Evolutionary conservation across 306 rosid genomes (phyloP).

Genomic region (Morella rubra): DNA sequence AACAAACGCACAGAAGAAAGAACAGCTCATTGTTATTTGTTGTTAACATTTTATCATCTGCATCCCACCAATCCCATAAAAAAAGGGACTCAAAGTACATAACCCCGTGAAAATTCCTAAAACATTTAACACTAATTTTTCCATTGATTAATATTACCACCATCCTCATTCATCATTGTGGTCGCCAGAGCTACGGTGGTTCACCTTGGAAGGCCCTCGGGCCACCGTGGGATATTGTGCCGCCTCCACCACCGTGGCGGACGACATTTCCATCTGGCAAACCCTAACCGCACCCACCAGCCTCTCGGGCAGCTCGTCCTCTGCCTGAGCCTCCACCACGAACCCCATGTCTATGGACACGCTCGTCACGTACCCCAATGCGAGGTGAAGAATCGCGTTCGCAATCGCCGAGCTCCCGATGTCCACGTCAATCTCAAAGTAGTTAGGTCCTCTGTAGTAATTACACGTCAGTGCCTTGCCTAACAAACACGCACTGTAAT

Average conservation of each 20-base stretch:
- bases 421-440: slow-evolving; percentile 85
- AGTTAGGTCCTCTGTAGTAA: slow-evolving; percentile 70
- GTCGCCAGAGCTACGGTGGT: slow-evolving; percentile 44
- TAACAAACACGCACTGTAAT: slow-evolving; percentile 72
- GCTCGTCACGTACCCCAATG: slow-evolving; percentile 77
- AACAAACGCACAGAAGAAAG: not conserved
- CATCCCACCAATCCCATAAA: slow-evolving; percentile 11
- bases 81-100: slow-evolving; percentile 9
- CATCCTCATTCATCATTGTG: slow-evolving; percentile 22
- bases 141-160: slow-evolving; percentile 3
- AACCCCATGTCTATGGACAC: slow-evolving; percentile 90
- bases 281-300: slow-evolving; percentile 82
- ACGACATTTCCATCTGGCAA: slow-evolving; percentile 84
- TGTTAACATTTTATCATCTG: not conserved
- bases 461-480: slow-evolving; percentile 89
- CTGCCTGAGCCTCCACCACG: slow-evolving; percentile 78
- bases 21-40: not conserved
- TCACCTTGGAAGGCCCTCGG: slow-evolving; percentile 62
- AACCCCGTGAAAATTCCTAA: not conserved
- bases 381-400: slow-evolving; percentile 74
- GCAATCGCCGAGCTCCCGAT: slow-evolving; percentile 87
- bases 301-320: slow-evolving; percentile 84
- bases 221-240: slow-evolving; percentile 22
- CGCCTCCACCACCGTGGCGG: slow-evolving; percentile 59
- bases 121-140: not conserved